Evolutionary conservation across 106 monocot genomes (phyloP).

Genomic region (Posidonia australis): DNA sequence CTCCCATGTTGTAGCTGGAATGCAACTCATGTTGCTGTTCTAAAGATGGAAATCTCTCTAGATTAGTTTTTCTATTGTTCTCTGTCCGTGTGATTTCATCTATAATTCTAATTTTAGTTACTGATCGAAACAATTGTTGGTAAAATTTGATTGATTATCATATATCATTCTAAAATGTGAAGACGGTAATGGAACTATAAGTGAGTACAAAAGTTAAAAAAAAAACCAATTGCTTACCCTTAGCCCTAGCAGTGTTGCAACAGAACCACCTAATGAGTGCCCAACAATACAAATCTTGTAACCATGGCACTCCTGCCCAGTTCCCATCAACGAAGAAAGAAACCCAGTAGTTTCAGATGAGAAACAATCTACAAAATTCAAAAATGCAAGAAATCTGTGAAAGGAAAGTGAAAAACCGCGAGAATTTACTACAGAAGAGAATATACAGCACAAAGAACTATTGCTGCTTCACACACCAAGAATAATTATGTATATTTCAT

Average conservation of each 20-base stretch:
- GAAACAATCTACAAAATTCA: slow-evolving; percentile 1
- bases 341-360: slow-evolving; percentile 43
- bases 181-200: not conserved
- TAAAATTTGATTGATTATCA: not conserved
- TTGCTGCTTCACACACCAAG: too few relatives aligned
- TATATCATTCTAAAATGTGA: not conserved
- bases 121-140: too few relatives aligned
- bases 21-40: too few relatives aligned
- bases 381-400: not conserved
- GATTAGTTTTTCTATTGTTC: not conserved
- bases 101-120: too few relatives aligned
- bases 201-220: not conserved
- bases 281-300: slow-evolving; percentile 79
- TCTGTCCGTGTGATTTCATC: not conserved
- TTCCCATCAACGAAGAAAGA: slow-evolving; percentile 73
- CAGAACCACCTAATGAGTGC: slow-evolving; percentile 92
- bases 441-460: too few relatives aligned
- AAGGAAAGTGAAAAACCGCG: not conserved
- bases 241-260: slow-evolving; percentile 72
- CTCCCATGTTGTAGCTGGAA: too few relatives aligned
- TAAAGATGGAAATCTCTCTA: not conserved
- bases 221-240: slow-evolving; percentile 41
- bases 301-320: slow-evolving; percentile 67
- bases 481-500: too few relatives aligned
- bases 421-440: too few relatives aligned